phyloP scores from a whole-genome alignment of 2,329 filamentous ascomycete species.

The Colletotrichum costaricense region DNA sequence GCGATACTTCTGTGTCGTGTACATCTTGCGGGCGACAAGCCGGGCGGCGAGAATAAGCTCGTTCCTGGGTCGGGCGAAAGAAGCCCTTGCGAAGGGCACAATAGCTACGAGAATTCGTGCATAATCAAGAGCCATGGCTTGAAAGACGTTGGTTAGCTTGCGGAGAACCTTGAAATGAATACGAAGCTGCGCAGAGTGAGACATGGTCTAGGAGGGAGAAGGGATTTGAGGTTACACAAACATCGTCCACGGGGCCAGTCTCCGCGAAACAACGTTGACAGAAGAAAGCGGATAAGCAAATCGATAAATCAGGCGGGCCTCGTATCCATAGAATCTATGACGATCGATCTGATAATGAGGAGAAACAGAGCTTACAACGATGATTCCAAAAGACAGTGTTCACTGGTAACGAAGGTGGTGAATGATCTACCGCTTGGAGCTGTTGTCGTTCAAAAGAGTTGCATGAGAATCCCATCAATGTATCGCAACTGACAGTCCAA shows the following conservation, averaged over 20 bases:
- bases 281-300: not conserved
- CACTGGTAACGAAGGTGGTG: not conserved
- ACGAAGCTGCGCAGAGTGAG: not conserved
- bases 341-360: not conserved
- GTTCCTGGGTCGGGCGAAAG: not conserved
- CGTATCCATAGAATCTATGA: not conserved
- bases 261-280: constrained; percentile 17
- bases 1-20: not conserved
- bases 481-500: not conserved
- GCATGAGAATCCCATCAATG: not conserved
- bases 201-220: constrained; percentile 4
- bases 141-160: not conserved
- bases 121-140: not conserved
- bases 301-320: not conserved
- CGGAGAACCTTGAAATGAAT: constrained; percentile 9
- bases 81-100: not conserved
- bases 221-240: constrained; percentile 8
- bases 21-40: not conserved
- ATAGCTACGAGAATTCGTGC: not conserved
- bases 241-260: not conserved
- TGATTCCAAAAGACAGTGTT: not conserved
- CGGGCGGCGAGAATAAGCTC: not conserved
- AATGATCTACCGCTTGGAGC: not conserved
- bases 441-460: not conserved
- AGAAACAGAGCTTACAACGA: not conserved